phyloP scores from a whole-genome alignment of 192 early-diverging fungal species.

The Entomortierella lignicola region DNA sequence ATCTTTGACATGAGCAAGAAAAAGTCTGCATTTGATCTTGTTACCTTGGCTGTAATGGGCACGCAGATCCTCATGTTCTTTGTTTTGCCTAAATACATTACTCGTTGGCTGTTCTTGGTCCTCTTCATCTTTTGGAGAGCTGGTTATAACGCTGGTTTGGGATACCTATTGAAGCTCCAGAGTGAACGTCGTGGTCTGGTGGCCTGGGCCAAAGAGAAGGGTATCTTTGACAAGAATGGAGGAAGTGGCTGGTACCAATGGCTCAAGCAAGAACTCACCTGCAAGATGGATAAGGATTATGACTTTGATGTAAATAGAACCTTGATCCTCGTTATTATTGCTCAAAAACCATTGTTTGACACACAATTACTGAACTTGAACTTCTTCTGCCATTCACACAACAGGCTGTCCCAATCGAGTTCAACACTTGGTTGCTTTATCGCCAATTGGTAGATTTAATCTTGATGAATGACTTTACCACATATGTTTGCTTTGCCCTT shows the following conservation, averaged over 20 bases:
- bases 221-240: slow-evolving; percentile 71
- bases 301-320: slow-evolving; percentile 74
- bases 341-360: too few relatives aligned
- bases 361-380: neutral
- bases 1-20: slow-evolving; percentile 76
- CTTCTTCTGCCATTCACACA: neutral
- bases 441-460: slow-evolving; percentile 93
- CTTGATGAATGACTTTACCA: slow-evolving; percentile 91
- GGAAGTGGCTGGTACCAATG: slow-evolving; percentile 65
- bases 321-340: neutral
- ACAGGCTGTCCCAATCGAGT: slow-evolving; percentile 88
- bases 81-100: slow-evolving; percentile 62
- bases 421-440: slow-evolving; percentile 96
- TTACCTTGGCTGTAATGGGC: slow-evolving; percentile 74
- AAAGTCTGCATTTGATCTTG: slow-evolving; percentile 81
- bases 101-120: slow-evolving; percentile 72
- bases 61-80: slow-evolving; percentile 77
- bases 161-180: slow-evolving; percentile 83
- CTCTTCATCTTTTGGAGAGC: slow-evolving; percentile 90
- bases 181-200: slow-evolving; percentile 81
- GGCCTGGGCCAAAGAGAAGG: slow-evolving; percentile 72
- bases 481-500: slow-evolving; percentile 86
- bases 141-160: slow-evolving; percentile 89
- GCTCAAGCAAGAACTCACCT: slow-evolving; percentile 75
- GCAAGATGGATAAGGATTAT: slow-evolving; percentile 85